A percentile compares a stretch with the other conserved stretches of the same genome.
Evolutionary conservation across 2,329 filamentous ascomycete species (phyloP).

Genomic region (Paraphoma chrysanthemicola): DNA sequence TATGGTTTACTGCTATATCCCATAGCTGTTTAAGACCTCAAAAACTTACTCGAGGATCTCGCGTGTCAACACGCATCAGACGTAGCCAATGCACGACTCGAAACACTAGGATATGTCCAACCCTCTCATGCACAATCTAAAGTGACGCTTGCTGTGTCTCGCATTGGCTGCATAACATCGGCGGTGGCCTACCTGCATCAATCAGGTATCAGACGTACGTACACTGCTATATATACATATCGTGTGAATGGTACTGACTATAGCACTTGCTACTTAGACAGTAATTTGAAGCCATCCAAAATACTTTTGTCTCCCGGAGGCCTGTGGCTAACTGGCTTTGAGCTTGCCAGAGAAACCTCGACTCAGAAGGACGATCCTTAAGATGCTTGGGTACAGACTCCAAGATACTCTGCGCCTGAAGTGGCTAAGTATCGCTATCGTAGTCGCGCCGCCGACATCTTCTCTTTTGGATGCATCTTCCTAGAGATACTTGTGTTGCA

Average conservation of each 20-base stretch:
- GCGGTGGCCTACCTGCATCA: neutral
- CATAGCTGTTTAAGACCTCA: neutral
- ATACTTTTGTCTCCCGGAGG: neutral
- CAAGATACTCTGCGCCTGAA: neutral
- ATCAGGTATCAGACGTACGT: neutral
- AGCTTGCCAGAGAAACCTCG: neutral
- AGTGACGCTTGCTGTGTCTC: neutral
- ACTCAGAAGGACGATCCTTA: neutral
- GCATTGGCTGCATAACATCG: neutral
- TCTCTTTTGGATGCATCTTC: neutral
- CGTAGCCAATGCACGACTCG: neutral
- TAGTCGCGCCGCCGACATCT: neutral
- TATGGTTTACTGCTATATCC: neutral
- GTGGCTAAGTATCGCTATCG: neutral
- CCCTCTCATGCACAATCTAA: neutral
- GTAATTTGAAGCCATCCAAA: neutral
- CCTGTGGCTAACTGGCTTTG: neutral
- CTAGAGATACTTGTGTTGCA: neutral
- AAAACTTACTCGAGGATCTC: neutral
- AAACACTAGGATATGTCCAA: neutral
- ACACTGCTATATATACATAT: neutral
- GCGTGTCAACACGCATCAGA: too few relatives aligned
- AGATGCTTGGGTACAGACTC: neutral
- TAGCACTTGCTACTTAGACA: neutral
- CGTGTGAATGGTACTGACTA: neutral